Percentiles rank a stretch among this genome's conserved stretches.
These are phyloP conservation scores for Penicillium cosmopolitanum DNA, from an alignment of 495 filamentous ascomycete species.

Conservation along the genomic window DNA sequence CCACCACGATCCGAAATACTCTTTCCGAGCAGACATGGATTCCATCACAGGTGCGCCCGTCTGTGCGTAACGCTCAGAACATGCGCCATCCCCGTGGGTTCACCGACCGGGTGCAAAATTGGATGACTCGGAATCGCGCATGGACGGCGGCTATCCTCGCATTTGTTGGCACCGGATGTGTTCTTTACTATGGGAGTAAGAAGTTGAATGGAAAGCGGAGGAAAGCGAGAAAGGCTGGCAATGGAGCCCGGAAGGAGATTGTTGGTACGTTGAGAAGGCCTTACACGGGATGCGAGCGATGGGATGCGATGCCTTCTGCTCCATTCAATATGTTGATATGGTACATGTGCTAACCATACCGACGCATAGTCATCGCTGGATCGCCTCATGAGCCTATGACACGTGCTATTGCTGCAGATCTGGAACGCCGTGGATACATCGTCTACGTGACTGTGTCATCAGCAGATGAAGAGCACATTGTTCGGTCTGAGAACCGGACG, in stretches of 20 bases:
- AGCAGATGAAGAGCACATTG: conserved; percentile 77
- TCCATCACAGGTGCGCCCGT: conserved; percentile 65
- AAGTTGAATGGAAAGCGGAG: conserved; percentile 65
- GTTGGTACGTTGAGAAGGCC: conserved; percentile 51
- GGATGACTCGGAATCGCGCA: conserved; percentile 71
- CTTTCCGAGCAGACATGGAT: conserved; percentile 69
- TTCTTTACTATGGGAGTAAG: conserved; percentile 65
- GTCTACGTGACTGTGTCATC: conserved; percentile 85
- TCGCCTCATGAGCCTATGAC: conserved; percentile 80
- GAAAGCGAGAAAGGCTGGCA: conserved; percentile 73
- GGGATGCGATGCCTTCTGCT: no score
- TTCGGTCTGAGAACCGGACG: conserved; percentile 71
- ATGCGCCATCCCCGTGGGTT: conserved; percentile 40
- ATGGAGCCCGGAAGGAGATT: conserved; percentile 87
- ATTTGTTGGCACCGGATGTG: conserved; percentile 68
- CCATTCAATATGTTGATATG: background rate
- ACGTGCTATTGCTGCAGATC: conserved; percentile 75
- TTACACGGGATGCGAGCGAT: no score
- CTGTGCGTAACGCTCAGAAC: conserved; percentile 50
- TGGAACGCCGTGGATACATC: conserved; percentile 91
- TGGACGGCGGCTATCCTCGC: conserved; percentile 68
- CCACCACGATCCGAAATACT: conserved; percentile 62
- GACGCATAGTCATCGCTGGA: conserved; percentile 70
- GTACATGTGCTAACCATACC: conserved; percentile 17
- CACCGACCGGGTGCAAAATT: conserved; percentile 53